These are phyloP conservation scores for Penicillium frequentans DNA, from an alignment of 2,329 filamentous ascomycete genomes.

Conservation along the genomic window DNA sequence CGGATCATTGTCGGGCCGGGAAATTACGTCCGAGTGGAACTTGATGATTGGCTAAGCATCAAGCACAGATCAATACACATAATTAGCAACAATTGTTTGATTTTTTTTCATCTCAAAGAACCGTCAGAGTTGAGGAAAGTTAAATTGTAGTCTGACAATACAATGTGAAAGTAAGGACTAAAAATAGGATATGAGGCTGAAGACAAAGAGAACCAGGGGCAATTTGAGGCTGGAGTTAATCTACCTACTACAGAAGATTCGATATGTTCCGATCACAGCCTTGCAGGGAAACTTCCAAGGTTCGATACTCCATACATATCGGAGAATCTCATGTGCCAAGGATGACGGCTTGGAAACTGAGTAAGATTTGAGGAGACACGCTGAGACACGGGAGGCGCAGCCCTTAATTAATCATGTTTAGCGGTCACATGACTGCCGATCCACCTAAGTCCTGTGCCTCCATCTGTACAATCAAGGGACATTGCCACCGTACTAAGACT, in stretches of 20 bases:
- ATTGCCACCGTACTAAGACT: too few species aligned
- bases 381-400: constrained; percentile 8
- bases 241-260: background rate
- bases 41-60: too few species aligned
- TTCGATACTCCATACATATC: background rate
- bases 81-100: too few species aligned
- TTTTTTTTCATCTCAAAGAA: background rate
- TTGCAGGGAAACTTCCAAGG: background rate
- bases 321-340: background rate
- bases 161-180: background rate
- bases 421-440: background rate
- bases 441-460: background rate
- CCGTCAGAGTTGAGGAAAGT: background rate
- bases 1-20: constrained; percentile 16
- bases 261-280: background rate
- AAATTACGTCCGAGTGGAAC: constrained; percentile 6
- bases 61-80: too few species aligned
- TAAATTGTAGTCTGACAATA: background rate
- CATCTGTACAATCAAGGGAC: too few species aligned
- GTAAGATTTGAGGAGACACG: constrained; percentile 1
- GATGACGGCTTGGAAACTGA: background rate
- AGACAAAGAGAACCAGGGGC: background rate
- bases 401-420: background rate
- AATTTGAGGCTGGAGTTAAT: background rate
- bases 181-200: background rate